Percentiles rank a stretch among this genome's conserved stretches.
Conservation (phyloP, 2,329 filamentous ascomycete species). For the Leptographium lundbergii region DNA sequence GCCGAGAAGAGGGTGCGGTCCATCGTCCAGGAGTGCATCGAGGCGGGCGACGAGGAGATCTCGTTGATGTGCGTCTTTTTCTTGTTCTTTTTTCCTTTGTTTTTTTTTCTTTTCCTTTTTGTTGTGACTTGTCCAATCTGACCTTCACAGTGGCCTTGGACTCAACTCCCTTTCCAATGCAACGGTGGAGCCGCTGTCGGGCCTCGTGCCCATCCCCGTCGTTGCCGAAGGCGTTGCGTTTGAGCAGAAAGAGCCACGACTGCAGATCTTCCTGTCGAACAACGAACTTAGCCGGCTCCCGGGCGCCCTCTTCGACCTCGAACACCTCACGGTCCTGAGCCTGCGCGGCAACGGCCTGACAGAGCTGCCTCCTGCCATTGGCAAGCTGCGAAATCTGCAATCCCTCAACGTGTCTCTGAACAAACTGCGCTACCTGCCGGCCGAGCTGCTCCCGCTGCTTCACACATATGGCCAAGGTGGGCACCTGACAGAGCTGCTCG, state of each 20-base stretch:
- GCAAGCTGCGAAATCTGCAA: slow-evolving; percentile 42
- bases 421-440: slow-evolving; percentile 44
- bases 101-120: not conserved
- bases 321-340: slow-evolving; percentile 50
- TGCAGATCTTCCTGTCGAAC: slow-evolving; percentile 48
- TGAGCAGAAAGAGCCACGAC: slow-evolving; percentile 40
- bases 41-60: slow-evolving; percentile 44
- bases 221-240: slow-evolving; percentile 47
- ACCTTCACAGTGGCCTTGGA: slow-evolving; percentile 24
- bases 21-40: slow-evolving; percentile 39
- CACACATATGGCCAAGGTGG: slow-evolving; percentile 17
- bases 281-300: slow-evolving; percentile 48
- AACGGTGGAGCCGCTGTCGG: slow-evolving; percentile 42
- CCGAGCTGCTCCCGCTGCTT: slow-evolving; percentile 48
- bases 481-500: slow-evolving; percentile 36
- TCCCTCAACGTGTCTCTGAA: slow-evolving; percentile 58
- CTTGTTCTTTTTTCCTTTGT: not conserved
- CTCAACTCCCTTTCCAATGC: slow-evolving; percentile 42
- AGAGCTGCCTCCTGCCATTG: slow-evolving; percentile 48
- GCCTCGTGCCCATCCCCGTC: slow-evolving; percentile 39
- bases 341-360: slow-evolving; percentile 50
- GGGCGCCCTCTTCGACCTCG: slow-evolving; percentile 45
- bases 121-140: not conserved
- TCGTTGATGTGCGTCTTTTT: slow-evolving; percentile 15
- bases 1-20: slow-evolving; percentile 32